Conservation (phyloP, 1,139 yeast species). For the Geotrichum histeridarum region DNA sequence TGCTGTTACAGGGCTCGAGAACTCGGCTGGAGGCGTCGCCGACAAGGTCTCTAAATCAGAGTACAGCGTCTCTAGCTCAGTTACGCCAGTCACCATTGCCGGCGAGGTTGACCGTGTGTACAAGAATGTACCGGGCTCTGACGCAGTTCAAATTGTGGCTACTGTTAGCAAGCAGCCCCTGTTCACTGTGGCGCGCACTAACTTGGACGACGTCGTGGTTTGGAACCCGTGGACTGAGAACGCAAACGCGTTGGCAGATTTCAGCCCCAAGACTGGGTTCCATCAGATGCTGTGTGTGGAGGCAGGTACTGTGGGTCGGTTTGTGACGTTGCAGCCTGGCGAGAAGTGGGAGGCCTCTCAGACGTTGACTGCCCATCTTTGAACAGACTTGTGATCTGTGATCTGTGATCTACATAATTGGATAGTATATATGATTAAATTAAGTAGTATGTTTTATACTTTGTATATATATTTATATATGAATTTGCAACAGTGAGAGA, state of each 20-base stretch:
- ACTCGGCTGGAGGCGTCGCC: slow-evolving; percentile 48
- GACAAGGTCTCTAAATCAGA: slow-evolving; percentile 66
- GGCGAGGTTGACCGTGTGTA: slow-evolving; percentile 86
- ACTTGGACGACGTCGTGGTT: slow-evolving; percentile 83
- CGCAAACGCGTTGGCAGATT: slow-evolving; percentile 76
- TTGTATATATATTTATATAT: too few species aligned
- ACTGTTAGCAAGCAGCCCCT: slow-evolving; percentile 68
- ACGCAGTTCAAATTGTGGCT: slow-evolving; percentile 47
- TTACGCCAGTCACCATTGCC: slow-evolving; percentile 51
- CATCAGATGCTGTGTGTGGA: slow-evolving; percentile 88
- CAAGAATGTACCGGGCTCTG: slow-evolving; percentile 43
- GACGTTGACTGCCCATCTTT: slow-evolving; percentile 22
- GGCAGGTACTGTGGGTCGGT: slow-evolving; percentile 79
- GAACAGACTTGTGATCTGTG: too few species aligned
- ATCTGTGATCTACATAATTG: too few species aligned
- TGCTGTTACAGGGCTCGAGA: slow-evolving; percentile 70
- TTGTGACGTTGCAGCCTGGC: slow-evolving; percentile 59
- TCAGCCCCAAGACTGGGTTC: slow-evolving; percentile 78
- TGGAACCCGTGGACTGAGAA: slow-evolving; percentile 97
- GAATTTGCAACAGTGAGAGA: not conserved
- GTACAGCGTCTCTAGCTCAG: slow-evolving; percentile 62
- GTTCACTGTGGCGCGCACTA: slow-evolving; percentile 55
- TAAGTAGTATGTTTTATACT: not conserved
- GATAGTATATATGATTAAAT: not conserved
- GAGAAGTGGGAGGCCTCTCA: slow-evolving; percentile 69